Base-by-base conservation (phyloP, 768 basidiomycete genomes). In the Porpolomopsis calyptriformis region DNA sequence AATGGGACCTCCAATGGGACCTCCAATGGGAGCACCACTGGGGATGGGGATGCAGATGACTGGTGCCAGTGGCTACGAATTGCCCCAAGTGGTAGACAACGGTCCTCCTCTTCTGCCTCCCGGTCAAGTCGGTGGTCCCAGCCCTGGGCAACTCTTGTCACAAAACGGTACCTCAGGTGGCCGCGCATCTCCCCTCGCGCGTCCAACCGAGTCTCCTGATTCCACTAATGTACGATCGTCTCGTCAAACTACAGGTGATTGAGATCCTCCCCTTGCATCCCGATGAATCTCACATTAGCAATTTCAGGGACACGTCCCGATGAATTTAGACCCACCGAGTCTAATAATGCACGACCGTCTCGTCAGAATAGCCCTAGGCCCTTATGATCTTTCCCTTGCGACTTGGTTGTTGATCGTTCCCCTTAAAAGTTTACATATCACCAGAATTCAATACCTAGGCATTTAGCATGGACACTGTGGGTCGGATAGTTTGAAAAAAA, bases 61-160 rank as follows among this genome's bases (percentile, higher is more conserved):
- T 12, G 80, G 80, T 1, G 76, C 82, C 57, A 80, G 81, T 51
- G 55, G 77, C 4, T 70, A 77, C 44, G 77, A 76, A 56, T 67
- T 75, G 11, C 71, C 73, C 19, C 61, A 60, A 31, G 43, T 57
- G 20, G 52, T 57, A 7, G 54, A 54, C 14, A 59, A 60, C 48
- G 68, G 67, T 2, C 62, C 69, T 33, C 60, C 63, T 1, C 62
- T 70, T 31, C 62, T 64, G 20, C 69, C 71, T 23, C 71, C 67
- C 4, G 55, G 48, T 41, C 58, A 47, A 12, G 51, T 60, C 43
- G 58, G 63, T n/a, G 58, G 53, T 7, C 49, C 20, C 9, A 51
- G 40, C n/a, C 60, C 59, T 31, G 55, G 49, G 6, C 67, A 64
- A 48, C 55, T 61, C 38, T 58, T 64, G 10, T 76, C 76, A 7